Base-by-base conservation (phyloP, 148 eudicot genomes). In the Cornus controversa region DNA sequence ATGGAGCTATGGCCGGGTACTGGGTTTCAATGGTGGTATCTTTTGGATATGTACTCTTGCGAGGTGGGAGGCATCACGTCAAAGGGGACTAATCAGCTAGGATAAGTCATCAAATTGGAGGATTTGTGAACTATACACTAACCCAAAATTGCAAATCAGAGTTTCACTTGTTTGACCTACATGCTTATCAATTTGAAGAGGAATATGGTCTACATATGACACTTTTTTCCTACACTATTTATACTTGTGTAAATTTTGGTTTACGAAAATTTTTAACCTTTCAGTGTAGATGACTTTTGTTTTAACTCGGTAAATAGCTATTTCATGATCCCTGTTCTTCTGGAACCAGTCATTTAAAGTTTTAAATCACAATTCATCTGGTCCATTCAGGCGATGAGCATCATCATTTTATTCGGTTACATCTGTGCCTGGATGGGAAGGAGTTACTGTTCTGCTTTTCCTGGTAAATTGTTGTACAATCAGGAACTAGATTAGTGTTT, bases 1-100 rank as follows among this genome's bases (percentile, higher is more conserved):
- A 87, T 83, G 99, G 97, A 82, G 97, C 94, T 50, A 77, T 96
- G 53, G 77, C 87, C 25, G 99, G 98, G 67, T 96, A 93, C 77
- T 65, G 79, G 79, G 40, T 86, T 64, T 94, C 93, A 75, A 74
- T 89, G 89, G 47, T 88, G 73, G 84, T 85, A 40, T 91, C 97
- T 14, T 78, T 87, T 28, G 83, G 87, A 71, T 81, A 81, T 63
- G 57, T 85, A 42, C 80, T 87, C 18, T 79, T 65, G 58, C 73
- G 65, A 26, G 76, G 78, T 24, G 20, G 78, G 57, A 77, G 24
- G 37, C 85, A 83, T 16, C 90, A 76, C 69, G 50, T 72, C 65
- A 96, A 96, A 82, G 82, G 66, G 77, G 98, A 91, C 58, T 94
- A 90, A 72, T 67, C 15, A 18, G 67, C 53, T 67, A 27, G 26